These are phyloP conservation scores for Theileria equi DNA, from an alignment of 169 alveolate genomes.

Conservation along the genomic window DNA sequence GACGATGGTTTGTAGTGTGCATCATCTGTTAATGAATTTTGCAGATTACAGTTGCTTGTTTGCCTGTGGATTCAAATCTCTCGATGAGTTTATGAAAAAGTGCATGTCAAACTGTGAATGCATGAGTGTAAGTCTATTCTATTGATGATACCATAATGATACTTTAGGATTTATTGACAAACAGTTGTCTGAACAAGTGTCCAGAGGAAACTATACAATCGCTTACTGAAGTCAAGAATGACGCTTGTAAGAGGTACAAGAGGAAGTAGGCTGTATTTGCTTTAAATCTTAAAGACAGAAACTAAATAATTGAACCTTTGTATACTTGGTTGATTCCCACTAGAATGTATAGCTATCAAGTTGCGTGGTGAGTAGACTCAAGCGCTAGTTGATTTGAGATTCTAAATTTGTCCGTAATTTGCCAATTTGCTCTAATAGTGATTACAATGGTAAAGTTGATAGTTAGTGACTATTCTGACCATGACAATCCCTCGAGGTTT, in stretches of 20 bases:
- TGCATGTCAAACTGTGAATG: slow-evolving; percentile 75
- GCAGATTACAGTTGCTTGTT: slow-evolving; percentile 71
- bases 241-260: slow-evolving; percentile 43
- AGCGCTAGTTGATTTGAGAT: not conserved
- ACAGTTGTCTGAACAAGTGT: slow-evolving; percentile 45
- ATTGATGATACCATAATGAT: not conserved
- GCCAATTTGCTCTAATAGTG: too few relatives aligned
- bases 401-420: not conserved
- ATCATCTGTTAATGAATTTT: not conserved
- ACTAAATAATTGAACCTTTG: not conserved
- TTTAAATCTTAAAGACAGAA: not conserved
- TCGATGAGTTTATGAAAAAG: slow-evolving; percentile 66
- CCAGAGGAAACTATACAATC: slow-evolving; percentile 52
- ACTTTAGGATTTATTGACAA: slow-evolving; percentile 48
- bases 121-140: slow-evolving; percentile 63
- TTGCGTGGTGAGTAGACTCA: too few relatives aligned
- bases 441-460: slow-evolving; percentile 45
- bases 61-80: slow-evolving; percentile 69
- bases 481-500: slow-evolving; percentile 20
- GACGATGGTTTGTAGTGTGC: slow-evolving; percentile 66
- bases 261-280: not conserved
- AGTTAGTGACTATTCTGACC: not conserved
- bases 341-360: too few relatives aligned
- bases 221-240: slow-evolving; percentile 56
- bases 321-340: slow-evolving; percentile 19